Evolutionary conservation across 2,329 filamentous ascomycete genomes (phyloP).

Genomic region (Ophiostoma novo-ulmi): DNA sequence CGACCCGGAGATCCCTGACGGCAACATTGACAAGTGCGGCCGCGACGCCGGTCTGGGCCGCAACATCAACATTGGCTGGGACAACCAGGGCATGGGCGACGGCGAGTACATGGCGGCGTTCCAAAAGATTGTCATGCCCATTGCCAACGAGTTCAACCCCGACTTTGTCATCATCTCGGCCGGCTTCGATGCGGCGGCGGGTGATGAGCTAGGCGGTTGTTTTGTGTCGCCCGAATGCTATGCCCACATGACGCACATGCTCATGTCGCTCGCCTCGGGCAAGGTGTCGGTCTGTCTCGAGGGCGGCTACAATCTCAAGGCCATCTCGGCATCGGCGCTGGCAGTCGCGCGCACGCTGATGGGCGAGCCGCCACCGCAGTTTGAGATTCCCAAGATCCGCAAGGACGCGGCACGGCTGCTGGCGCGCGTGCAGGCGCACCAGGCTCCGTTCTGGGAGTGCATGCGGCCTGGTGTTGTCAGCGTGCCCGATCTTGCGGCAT

Average conservation of each 20-base stretch:
- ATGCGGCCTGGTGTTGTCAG: constrained; percentile 66
- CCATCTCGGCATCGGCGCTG: constrained; percentile 87
- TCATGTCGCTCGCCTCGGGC: constrained; percentile 87
- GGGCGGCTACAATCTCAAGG: constrained; percentile 88
- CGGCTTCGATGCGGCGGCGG: constrained; percentile 91
- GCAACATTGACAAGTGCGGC: constrained; percentile 57
- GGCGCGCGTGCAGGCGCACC: constrained; percentile 54
- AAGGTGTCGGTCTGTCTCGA: constrained; percentile 91
- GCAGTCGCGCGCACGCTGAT: constrained; percentile 90
- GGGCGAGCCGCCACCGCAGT: constrained; percentile 76
- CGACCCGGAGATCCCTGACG: constrained; percentile 54
- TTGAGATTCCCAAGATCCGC: constrained; percentile 53
- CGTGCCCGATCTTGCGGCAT: constrained; percentile 45
- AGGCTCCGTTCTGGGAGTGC: constrained; percentile 78
- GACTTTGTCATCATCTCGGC: constrained; percentile 94
- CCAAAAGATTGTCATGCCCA: constrained; percentile 93
- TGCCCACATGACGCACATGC: constrained; percentile 98
- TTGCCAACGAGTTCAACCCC: constrained; percentile 86
- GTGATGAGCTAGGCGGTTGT: constrained; percentile 87
- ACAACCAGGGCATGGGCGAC: constrained; percentile 78
- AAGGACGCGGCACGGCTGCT: constrained; percentile 53
- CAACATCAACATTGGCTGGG: constrained; percentile 64
- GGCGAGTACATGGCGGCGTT: constrained; percentile 96
- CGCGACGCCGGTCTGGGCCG: constrained; percentile 51
- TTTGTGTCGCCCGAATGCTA: constrained; percentile 89